Percentiles rank a stretch among this genome's conserved stretches.
phyloP scores from a whole-genome alignment of 1,139 yeast genomes.

The Blastobotrys proliferans region DNA sequence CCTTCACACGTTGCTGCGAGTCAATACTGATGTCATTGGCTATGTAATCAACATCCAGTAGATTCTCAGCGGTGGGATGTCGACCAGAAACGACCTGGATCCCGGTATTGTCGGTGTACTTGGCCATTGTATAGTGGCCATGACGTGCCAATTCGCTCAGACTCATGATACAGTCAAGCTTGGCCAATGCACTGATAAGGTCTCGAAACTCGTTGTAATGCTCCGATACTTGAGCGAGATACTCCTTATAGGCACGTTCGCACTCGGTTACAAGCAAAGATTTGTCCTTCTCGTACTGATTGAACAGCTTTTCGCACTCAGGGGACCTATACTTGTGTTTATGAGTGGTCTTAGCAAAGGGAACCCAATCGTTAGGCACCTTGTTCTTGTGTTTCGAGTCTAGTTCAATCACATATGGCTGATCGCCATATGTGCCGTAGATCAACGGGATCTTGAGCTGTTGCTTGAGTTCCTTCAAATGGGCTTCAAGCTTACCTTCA shows the following conservation, averaged over 20 bases:
- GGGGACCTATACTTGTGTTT: constrained; percentile 75
- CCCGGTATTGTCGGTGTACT: constrained; percentile 42
- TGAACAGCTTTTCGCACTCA: constrained; percentile 30
- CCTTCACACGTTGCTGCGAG: constrained; percentile 43
- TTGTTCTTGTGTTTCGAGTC: constrained; percentile 35
- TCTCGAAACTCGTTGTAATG: constrained; percentile 50
- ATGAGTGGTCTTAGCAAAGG: constrained; percentile 65
- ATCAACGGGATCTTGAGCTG: constrained; percentile 8
- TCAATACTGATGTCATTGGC: constrained; percentile 62
- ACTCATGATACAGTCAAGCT: constrained; percentile 72
- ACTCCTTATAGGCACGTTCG: constrained; percentile 52
- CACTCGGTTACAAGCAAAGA: constrained; percentile 56
- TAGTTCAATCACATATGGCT: constrained; percentile 12
- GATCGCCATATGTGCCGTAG: constrained; percentile 10
- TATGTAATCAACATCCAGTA: constrained; percentile 46
- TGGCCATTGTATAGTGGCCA: constrained; percentile 54
- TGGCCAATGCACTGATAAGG: constrained; percentile 51
- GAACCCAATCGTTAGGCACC: constrained; percentile 72
- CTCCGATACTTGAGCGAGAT: constrained; percentile 42
- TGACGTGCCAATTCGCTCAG: constrained; percentile 58
- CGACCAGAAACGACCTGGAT: constrained; percentile 58
- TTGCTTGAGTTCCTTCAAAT: constrained; percentile 5
- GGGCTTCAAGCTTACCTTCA: constrained; percentile 5
- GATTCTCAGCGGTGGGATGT: constrained; percentile 74
- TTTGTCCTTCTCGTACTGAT: constrained; percentile 45